These are phyloP conservation scores for Pleurotus cornucopiae DNA, from an alignment of 768 basidiomycete genomes.

Conservation along the genomic window DNA sequence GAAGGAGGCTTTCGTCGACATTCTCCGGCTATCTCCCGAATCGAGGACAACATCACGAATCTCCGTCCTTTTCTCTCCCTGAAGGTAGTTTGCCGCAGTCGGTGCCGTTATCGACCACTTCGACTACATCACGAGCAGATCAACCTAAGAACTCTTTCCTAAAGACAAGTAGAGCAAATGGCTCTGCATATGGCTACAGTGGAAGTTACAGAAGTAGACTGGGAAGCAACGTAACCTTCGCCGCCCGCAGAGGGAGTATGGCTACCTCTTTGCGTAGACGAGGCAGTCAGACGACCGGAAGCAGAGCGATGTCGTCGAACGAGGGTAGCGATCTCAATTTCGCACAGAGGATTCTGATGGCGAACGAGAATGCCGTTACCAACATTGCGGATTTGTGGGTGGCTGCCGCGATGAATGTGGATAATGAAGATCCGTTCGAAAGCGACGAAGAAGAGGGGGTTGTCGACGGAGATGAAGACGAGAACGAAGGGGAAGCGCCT, in stretches of 20 bases:
- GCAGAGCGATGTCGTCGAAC: slow-evolving; percentile 33
- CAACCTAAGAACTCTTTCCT: slow-evolving; percentile 43
- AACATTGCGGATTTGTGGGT: slow-evolving; percentile 98
- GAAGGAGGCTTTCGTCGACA: slow-evolving; percentile 46
- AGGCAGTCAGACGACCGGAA: slow-evolving; percentile 43
- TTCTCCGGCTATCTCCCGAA: slow-evolving; percentile 56
- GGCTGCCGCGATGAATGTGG: slow-evolving; percentile 92
- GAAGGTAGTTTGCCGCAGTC: slow-evolving; percentile 1
- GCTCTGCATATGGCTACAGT: slow-evolving; percentile 78
- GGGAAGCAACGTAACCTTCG: slow-evolving; percentile 41
- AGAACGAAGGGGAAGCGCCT: slow-evolving; percentile 16
- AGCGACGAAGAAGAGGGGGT: slow-evolving; percentile 43
- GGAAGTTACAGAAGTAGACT: slow-evolving; percentile 53
- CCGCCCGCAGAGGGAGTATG: slow-evolving; percentile 50
- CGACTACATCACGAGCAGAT: slow-evolving; percentile 32
- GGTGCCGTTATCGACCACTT: not conserved
- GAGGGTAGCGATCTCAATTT: slow-evolving; percentile 67
- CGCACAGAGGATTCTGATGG: slow-evolving; percentile 82
- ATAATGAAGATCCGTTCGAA: slow-evolving; percentile 81
- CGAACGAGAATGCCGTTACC: slow-evolving; percentile 92
- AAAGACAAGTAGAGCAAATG: slow-evolving; percentile 57
- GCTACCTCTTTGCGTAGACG: slow-evolving; percentile 48
- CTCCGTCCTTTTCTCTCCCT: slow-evolving; percentile 13
- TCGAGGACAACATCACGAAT: slow-evolving; percentile 39
- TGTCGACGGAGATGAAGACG: slow-evolving; percentile 27